Base-by-base conservation (phyloP, 345 rosid species). In the Ceriops tagal region DNA sequence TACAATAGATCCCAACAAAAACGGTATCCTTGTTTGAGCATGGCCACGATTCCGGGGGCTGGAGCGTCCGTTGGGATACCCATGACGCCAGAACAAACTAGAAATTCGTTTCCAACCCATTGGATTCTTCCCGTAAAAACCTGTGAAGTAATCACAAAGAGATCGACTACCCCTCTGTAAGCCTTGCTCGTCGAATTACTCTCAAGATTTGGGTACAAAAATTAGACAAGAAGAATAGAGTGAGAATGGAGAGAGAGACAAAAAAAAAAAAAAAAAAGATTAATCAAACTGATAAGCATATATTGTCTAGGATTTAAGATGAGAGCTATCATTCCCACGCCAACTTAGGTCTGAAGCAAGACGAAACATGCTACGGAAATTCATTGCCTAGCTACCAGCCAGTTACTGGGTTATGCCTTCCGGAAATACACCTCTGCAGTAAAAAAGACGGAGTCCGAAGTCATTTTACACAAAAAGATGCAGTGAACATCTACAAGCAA, bases 291-390 rank as follows among this genome's bases (percentile, higher is more conserved):
- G 31, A 57, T 71, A 49, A 62, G 28, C 60, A 56, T 16, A 22
- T 37, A 39, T 31, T 5, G 24, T 31, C 22, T 32, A 32, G 21
- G 58, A 67, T 64, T 52, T 52, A 37, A 52, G 39, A 64, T 43
- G 35, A 68, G 32, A 65, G 68, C 67, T 73, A 59, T 53, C 62
- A 53, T 18, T 26, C 5, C 39, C 71, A 71, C 63, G 58, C 65
- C 76, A 75, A 64, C 76, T 71, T 69, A n/a, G 20, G 31, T 7
- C 67, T 18, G 28, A 28, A 43, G 13, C 51, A 18, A 37, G 49
- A 67, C 70, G 60, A 70, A 30, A 55, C 55, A 24, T 0, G 11
- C 68, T 31, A 63, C 47, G 32, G 47, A 52, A 35, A 52, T 69
- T 22, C 64, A 61, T 26, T 35, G 58, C 30, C 71, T 55, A 55